Evolutionary conservation across 495 filamentous ascomycete genomes (phyloP).

Genomic region (Penicillium atrosanguineum): DNA sequence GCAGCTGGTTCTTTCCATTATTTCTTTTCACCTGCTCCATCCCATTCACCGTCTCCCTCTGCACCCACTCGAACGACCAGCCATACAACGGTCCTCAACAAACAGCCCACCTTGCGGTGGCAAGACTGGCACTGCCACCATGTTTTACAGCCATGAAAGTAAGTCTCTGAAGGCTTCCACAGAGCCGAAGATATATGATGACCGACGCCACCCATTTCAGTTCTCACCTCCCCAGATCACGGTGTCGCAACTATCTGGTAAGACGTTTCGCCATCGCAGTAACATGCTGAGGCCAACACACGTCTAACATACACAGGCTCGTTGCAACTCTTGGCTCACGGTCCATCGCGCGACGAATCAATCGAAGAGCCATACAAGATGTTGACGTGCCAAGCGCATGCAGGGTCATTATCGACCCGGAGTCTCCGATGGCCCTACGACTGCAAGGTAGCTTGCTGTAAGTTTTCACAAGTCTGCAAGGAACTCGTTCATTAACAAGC

Average conservation of each 20-base stretch:
- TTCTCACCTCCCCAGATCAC: conserved; percentile 83
- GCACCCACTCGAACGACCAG: neutral
- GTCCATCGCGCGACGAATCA: conserved; percentile 69
- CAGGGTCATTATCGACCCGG: conserved; percentile 76
- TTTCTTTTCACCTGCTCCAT: neutral
- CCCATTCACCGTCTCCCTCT: neutral
- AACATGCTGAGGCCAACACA: neutral
- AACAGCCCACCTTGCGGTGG: neutral
- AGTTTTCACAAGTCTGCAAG: conserved; percentile 7
- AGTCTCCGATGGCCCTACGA: conserved; percentile 85
- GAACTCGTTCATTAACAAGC: neutral
- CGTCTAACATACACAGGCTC: conserved; percentile 56
- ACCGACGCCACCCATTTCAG: conserved; percentile 42
- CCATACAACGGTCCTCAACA: neutral
- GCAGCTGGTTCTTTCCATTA: neutral
- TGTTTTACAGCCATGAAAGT: conserved; percentile 97
- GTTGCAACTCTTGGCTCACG: conserved; percentile 84
- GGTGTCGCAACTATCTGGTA: conserved; percentile 95
- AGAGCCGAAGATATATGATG: neutral
- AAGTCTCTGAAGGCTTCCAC: conserved; percentile 22
- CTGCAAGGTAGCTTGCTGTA: conserved; percentile 86
- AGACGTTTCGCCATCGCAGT: neutral
- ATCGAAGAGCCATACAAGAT: conserved; percentile 81
- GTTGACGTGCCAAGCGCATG: conserved; percentile 88
- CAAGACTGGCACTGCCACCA: conserved; percentile 30